Percentiles rank a stretch among this genome's conserved stretches.
phyloP scores from a whole-genome alignment of 208 protist genomes.

The Zelonia costaricensis region DNA sequence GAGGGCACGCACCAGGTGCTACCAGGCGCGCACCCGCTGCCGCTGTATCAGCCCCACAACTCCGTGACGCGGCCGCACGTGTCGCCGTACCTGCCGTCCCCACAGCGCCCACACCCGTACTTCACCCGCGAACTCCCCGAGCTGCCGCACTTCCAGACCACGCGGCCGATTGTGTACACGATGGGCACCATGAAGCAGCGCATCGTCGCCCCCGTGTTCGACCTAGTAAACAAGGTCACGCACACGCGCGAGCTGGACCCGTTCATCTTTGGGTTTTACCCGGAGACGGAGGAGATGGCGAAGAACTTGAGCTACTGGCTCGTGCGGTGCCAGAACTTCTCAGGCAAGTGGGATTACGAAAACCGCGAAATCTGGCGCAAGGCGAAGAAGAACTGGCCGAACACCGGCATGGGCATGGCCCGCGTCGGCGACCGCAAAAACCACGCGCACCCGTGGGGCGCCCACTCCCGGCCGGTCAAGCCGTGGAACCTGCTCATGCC shows the following conservation, averaged over 20 bases:
- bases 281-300: conserved; percentile 69
- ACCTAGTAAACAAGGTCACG: conserved; percentile 68
- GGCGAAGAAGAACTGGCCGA: conserved; percentile 92
- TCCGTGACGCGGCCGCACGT: conserved; percentile 74
- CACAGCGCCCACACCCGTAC: conserved; percentile 87
- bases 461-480: conserved; percentile 73
- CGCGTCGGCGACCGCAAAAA: conserved; percentile 88
- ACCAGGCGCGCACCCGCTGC: conserved; percentile 84
- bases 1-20: conserved; percentile 66
- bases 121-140: conserved; percentile 79
- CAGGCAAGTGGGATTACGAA: conserved; percentile 90
- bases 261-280: conserved; percentile 91
- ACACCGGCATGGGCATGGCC: conserved; percentile 91
- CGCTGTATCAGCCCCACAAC: conserved; percentile 75
- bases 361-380: conserved; percentile 88
- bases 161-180: conserved; percentile 83
- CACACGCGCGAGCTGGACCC: conserved; percentile 91
- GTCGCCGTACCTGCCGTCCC: conserved; percentile 88
- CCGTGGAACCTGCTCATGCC: conserved; percentile 94
- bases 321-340: conserved; percentile 87
- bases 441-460: conserved; percentile 80
- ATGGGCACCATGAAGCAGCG: conserved; percentile 85
- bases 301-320: conserved; percentile 89
- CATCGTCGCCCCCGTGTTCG: conserved; percentile 86
- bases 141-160: conserved; percentile 79